Percentiles rank a stretch among this genome's conserved stretches.
Conservation (phyloP, 192 early-diverging fungal species). For the Spinellus fusiger region DNA sequence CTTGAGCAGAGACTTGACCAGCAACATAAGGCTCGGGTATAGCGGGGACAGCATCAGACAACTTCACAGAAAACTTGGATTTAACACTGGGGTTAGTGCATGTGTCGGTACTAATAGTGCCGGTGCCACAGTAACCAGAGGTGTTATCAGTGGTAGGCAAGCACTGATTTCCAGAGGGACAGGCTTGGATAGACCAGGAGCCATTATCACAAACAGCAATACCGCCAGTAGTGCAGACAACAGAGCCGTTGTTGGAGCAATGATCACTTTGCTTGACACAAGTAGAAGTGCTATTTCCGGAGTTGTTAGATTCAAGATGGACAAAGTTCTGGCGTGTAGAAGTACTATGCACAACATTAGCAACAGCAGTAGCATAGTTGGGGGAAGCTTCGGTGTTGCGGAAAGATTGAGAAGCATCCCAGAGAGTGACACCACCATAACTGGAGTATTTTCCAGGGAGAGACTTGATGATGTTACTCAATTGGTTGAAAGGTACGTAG, state of each 20-base stretch:
- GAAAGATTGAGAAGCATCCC: slow-evolving; percentile 67
- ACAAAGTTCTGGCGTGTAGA: neutral
- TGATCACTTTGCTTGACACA: slow-evolving; percentile 29
- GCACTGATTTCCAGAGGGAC: slow-evolving; percentile 40
- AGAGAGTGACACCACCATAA: slow-evolving; percentile 73
- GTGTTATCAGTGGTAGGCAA: slow-evolving; percentile 34
- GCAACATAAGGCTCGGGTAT: slow-evolving; percentile 12
- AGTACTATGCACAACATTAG: slow-evolving; percentile 9
- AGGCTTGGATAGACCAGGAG: slow-evolving; percentile 34
- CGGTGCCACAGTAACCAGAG: slow-evolving; percentile 31
- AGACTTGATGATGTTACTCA: slow-evolving; percentile 45
- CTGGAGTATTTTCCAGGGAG: slow-evolving; percentile 43
- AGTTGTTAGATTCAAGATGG: neutral
- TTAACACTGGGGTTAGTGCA: neutral
- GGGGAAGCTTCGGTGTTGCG: slow-evolving; percentile 35
- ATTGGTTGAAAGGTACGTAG: slow-evolving; percentile 38
- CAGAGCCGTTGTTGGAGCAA: slow-evolving; percentile 30
- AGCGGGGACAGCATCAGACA: neutral
- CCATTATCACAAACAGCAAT: slow-evolving; percentile 44
- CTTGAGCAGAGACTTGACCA: slow-evolving; percentile 10
- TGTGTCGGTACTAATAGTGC: neutral
- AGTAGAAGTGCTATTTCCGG: neutral
- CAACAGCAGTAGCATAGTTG: slow-evolving; percentile 23
- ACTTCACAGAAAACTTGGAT: neutral
- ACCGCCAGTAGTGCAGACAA: slow-evolving; percentile 35